Evolutionary conservation across 176 grass and related monocot species (phyloP), one percentile per base, ranked within the genome.

Genomic region (Lolium rigidum): DNA sequence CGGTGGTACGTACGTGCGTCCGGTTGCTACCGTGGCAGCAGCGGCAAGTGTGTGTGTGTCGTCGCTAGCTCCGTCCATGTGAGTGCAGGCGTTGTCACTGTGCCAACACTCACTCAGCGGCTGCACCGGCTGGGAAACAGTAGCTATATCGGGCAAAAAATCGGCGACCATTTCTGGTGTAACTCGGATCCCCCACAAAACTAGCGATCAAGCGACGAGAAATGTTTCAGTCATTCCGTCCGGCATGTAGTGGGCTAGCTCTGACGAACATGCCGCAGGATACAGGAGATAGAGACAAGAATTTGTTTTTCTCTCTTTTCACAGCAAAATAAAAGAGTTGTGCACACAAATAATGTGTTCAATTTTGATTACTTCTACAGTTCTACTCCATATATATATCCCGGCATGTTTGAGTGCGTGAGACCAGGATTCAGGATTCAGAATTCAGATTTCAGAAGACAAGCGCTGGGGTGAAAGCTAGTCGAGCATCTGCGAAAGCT

Each of bases 131-230:
- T 28, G 84, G 74, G 50, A 28, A 87, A 87, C 89, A 87, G 81
- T 91, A 84, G 62, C 81, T 70, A 84, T 76, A 87, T 87, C 89
- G 81, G 89, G 81, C 81, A 87, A 84, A 84, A 57, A 10, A 13
- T 81, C 68, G 76, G 38, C 60, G 26, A 38, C 85, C 81, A 87
- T 91, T 84, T 84, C 67, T 84, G 76, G 79, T 18, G 78, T 25
- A 50, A 26, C 70, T 74, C n/a, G 70, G 44, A 74, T 64, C 71
- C 71, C 71, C 71, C 71, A 74, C 71, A 16, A 50, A 74, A 74
- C 71, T 4, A 74, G 71, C 71, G 7, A 74, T 21, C 60, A 7
- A 2, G 8, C 66, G 35, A 15, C 5, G 48, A 9, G 71, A 74
- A 74, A 74, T 74, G 15, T 15, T 50, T 50, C 71, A 26, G 71